Conservation (phyloP, 306 rosid species). For the Vachellia pachyceras region DNA sequence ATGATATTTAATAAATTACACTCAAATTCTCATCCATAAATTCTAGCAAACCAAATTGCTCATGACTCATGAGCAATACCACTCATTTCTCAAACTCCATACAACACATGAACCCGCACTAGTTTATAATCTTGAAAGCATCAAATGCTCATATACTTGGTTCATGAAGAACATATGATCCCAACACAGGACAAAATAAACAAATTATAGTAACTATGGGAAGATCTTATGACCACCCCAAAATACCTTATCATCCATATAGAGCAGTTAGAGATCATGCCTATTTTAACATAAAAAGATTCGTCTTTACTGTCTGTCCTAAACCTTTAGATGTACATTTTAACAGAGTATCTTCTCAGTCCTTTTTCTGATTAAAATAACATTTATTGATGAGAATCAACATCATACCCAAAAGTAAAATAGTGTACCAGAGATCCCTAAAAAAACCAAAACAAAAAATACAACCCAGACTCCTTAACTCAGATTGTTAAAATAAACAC, state of each 20-base stretch:
- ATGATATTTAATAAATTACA: background rate
- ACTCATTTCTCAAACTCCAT: too few relatives aligned
- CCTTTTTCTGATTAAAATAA: background rate
- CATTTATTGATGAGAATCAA: background rate
- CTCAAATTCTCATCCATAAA: background rate
- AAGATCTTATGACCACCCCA: background rate
- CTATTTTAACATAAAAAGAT: too few relatives aligned
- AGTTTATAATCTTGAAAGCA: background rate
- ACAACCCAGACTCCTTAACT: background rate
- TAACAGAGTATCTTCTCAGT: background rate
- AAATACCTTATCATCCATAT: too few relatives aligned
- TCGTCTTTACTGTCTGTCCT: too few relatives aligned
- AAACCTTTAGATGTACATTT: background rate
- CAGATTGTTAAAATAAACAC: background rate
- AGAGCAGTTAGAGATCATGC: too few relatives aligned
- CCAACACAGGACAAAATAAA: background rate
- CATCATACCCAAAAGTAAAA: background rate
- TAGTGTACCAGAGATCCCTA: background rate
- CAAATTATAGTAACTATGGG: background rate
- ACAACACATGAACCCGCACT: too few relatives aligned
- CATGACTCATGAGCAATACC: too few relatives aligned
- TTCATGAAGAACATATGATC: background rate
- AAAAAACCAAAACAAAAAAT: background rate
- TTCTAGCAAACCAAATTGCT: too few relatives aligned
- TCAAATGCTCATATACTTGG: background rate